phyloP scores from a whole-genome alignment of 1,139 yeast genomes.

The Pichia sp. region DNA sequence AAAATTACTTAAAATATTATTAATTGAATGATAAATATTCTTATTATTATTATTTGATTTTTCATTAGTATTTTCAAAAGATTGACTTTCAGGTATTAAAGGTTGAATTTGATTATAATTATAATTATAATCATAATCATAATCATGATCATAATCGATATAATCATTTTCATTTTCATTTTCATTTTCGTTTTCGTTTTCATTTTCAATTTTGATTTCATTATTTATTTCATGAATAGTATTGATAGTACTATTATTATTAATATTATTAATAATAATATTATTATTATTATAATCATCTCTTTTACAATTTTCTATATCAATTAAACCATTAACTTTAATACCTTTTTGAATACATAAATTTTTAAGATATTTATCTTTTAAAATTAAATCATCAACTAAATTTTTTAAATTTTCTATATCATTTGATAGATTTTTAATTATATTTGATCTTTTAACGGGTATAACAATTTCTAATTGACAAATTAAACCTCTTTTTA shows the following conservation, averaged over 20 bases:
- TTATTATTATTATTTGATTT: too few species aligned
- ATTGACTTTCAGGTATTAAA: too few species aligned
- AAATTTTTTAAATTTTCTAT: slow-evolving; percentile 27
- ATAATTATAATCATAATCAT: too few species aligned
- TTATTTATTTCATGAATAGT: too few species aligned
- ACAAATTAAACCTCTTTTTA: slow-evolving; percentile 45
- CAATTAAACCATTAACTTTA: slow-evolving; percentile 25
- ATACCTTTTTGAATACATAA: slow-evolving; percentile 24
- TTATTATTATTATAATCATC: background rate
- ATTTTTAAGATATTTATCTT: slow-evolving; percentile 21
- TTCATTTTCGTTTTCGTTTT: background rate
- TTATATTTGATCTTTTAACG: slow-evolving; percentile 30
- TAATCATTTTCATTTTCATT: background rate
- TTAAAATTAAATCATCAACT: slow-evolving; percentile 25
- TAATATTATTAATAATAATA: too few species aligned
- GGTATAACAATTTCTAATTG: slow-evolving; percentile 44
- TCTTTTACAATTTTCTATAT: slow-evolving; percentile 18
- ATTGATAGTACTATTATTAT: too few species aligned
- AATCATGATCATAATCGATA: too few species aligned
- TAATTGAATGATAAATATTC: slow-evolving; percentile 3
- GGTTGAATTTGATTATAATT: too few species aligned
- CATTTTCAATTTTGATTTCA: too few species aligned
- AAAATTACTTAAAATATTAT: slow-evolving; percentile 8
- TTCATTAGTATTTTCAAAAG: too few species aligned
- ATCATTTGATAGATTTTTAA: slow-evolving; percentile 26